Evolutionary conservation across 2,329 filamentous ascomycete genomes (phyloP), one percentile per base, ranked within the genome.

Genomic region (Pyrenophora teres): DNA sequence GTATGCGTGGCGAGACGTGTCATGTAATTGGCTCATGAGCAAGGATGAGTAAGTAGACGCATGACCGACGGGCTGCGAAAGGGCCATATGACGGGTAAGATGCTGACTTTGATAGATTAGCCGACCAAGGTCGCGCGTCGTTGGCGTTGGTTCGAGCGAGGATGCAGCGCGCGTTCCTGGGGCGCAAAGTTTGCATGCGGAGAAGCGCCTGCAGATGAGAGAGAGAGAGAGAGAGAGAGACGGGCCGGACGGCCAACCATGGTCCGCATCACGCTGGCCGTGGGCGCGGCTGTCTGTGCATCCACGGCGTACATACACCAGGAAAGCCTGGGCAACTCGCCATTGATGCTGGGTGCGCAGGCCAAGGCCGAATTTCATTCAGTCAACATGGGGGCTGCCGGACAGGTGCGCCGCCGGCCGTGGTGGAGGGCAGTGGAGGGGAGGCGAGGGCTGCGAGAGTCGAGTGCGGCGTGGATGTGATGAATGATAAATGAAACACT

Each of bases 41-140:
- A 81, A 67, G 78, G 52, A 57, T 59, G 42, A 45, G 43, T 35
- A 56, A 45, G 43, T 35, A 56, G 57, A 55, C 37, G 55, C 40
- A 55, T 57, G 60, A 60, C 60, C 46, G 56, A 61, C 56, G 27
- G 50, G 43, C 40, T 57, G 46, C 40, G 27, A 46, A 37, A 30
- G 30, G 12, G 23, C 33, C 44, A 32, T 44, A 40, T 32, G 39
- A 59, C 55, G 60, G 57, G 36, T 55, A 55, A 54, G 53, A 47
- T 56, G 55, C 40, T 40, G 35, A 53, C 21, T 8, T 46, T 32
- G 51, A 46, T 42, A 44, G 25, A 54, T 62, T 62, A 63, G 40
- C 60, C 62, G 60, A 62, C 44, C 16, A 42, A 30, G 33, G 46
- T 51, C 49, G 56, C 54, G 57, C 52, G 50, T 61, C 43, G 39